phyloP scores from a whole-genome alignment of 768 basidiomycete genomes.

The Pleurotus tuber-regium region DNA sequence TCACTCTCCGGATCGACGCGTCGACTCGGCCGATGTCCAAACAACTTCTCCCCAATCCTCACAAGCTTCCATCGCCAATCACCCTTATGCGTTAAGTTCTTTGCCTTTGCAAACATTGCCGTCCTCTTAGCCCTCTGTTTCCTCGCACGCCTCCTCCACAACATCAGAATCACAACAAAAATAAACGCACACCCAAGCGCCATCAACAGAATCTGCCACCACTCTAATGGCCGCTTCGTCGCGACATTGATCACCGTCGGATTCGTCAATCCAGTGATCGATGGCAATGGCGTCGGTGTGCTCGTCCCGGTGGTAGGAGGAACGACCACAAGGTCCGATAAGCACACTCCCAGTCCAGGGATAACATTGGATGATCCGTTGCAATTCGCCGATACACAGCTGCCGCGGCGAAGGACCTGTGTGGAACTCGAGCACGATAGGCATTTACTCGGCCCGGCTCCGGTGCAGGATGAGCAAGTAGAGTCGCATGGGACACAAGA shows the following conservation, averaged over 20 bases:
- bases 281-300: slow-evolving; percentile 46
- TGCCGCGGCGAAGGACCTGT: slow-evolving; percentile 61
- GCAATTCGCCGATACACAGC: slow-evolving; percentile 66
- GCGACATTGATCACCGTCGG: slow-evolving; percentile 37
- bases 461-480: slow-evolving; percentile 77
- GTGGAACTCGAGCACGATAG: slow-evolving; percentile 68
- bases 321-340: slow-evolving; percentile 67
- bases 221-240: slow-evolving; percentile 42
- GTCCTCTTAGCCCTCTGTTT: slow-evolving; percentile 69
- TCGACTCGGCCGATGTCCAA: slow-evolving; percentile 39
- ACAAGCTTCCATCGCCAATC: slow-evolving; percentile 57
- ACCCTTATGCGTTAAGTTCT: slow-evolving; percentile 44
- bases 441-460: slow-evolving; percentile 63
- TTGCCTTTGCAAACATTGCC: slow-evolving; percentile 58
- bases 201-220: slow-evolving; percentile 90
- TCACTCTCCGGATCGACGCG: slow-evolving; percentile 27
- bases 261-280: slow-evolving; percentile 55
- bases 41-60: slow-evolving; percentile 57
- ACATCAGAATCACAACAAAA: slow-evolving; percentile 61
- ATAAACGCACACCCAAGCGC: slow-evolving; percentile 78
- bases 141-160: slow-evolving; percentile 68
- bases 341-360: slow-evolving; percentile 72
- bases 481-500: slow-evolving; percentile 72
- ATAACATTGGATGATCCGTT: slow-evolving; percentile 52
- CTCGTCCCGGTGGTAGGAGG: slow-evolving; percentile 46